phyloP scores from a whole-genome alignment of 1,284 basidiomycete genomes.

The Heterobasidion parviporum region DNA sequence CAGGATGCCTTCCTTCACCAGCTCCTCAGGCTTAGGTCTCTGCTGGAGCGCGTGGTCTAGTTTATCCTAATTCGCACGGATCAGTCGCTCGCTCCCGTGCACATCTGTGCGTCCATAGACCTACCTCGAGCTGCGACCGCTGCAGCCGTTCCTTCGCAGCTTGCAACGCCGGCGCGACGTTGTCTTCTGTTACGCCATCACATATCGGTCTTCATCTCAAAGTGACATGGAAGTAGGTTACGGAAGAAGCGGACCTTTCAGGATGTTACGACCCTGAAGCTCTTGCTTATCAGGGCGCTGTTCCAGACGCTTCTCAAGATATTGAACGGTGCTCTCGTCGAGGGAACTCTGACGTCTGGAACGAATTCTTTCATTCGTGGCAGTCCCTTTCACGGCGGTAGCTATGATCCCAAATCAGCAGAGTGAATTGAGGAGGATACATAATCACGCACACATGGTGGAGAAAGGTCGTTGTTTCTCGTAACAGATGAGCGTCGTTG shows the following conservation, averaged over 20 bases:
- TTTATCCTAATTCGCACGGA: slow-evolving; percentile 40
- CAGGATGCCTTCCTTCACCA: slow-evolving; percentile 69
- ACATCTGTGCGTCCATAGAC: slow-evolving; percentile 5
- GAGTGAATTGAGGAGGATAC: no score
- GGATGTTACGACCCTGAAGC: slow-evolving; percentile 66
- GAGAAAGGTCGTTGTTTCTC: no score
- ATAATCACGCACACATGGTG: background rate
- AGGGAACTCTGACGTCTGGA: slow-evolving; percentile 26
- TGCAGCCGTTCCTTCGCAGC: slow-evolving; percentile 60
- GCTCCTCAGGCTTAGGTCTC: slow-evolving; percentile 59
- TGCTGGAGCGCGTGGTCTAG: slow-evolving; percentile 58
- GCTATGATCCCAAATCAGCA: background rate
- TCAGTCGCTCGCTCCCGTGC: background rate
- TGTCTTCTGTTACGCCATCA: slow-evolving; percentile 38
- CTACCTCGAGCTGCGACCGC: slow-evolving; percentile 60
- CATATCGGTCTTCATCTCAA: background rate
- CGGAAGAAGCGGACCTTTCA: slow-evolving; percentile 46
- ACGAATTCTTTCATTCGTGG: background rate
- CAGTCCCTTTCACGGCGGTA: background rate
- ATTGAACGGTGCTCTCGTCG: slow-evolving; percentile 31
- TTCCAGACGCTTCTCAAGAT: slow-evolving; percentile 52
- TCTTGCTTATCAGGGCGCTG: slow-evolving; percentile 54
- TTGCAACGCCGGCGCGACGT: slow-evolving; percentile 63
- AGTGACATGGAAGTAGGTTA: background rate
- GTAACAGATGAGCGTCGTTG: background rate